Percentiles rank a stretch among this genome's conserved stretches.
phyloP scores from a whole-genome alignment of 2,329 filamentous ascomycete genomes.

The Fulvia fulva region DNA sequence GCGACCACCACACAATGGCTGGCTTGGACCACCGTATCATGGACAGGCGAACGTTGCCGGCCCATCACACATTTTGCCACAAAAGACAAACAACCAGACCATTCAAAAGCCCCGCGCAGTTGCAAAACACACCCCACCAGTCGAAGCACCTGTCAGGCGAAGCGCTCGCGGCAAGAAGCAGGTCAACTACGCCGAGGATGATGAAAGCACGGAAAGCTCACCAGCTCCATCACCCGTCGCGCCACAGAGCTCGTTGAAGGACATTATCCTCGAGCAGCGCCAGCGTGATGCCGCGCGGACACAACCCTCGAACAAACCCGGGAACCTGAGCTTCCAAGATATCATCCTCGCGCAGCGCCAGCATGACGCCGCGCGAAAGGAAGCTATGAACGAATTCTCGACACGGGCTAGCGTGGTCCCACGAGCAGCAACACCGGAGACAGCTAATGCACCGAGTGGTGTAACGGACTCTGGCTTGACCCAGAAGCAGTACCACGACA shows the following conservation, averaged over 20 bases:
- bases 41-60: background rate
- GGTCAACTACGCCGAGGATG: conserved; percentile 18
- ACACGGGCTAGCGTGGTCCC: too few species aligned
- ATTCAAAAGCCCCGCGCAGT: background rate
- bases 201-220: background rate
- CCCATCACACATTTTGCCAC: background rate
- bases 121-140: background rate
- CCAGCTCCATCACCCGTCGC: background rate
- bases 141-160: conserved; percentile 10
- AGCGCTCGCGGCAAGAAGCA: conserved; percentile 18
- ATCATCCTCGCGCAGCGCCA: too few species aligned
- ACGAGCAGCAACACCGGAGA: background rate
- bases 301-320: background rate
- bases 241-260: background rate
- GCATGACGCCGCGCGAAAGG: too few species aligned
- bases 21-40: background rate
- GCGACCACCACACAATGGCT: background rate
- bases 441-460: too few species aligned
- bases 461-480: background rate
- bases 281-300: background rate
- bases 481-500: background rate
- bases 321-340: too few species aligned
- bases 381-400: too few species aligned
- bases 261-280: background rate
- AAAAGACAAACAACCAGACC: background rate